phyloP scores from a whole-genome alignment of 2,329 filamentous ascomycete genomes.

The Paecilomyces formosus region DNA sequence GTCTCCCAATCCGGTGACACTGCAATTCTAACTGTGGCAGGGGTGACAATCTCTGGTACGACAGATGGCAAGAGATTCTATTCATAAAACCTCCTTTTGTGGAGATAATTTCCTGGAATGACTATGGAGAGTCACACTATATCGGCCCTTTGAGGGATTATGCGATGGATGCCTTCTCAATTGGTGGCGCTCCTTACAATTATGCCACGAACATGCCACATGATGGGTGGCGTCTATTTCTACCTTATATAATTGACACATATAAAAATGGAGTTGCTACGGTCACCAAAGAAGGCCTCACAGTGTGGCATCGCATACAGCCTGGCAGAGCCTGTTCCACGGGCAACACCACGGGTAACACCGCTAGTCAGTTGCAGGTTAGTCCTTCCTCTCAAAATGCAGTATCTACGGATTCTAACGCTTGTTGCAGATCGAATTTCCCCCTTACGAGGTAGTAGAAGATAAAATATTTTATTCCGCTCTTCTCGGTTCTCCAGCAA shows the following conservation, averaged over 20 bases:
- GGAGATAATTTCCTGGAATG: slow-evolving; percentile 53
- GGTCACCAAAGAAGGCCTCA: not conserved
- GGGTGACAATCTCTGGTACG: not conserved
- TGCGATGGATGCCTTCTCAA: not conserved
- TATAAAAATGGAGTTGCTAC: not conserved
- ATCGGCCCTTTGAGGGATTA: slow-evolving; percentile 34
- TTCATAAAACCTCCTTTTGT: not conserved
- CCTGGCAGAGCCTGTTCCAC: not conserved
- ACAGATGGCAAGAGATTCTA: not conserved
- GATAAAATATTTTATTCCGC: not conserved
- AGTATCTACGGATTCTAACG: not conserved
- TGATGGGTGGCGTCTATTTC: not conserved
- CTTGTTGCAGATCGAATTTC: not conserved
- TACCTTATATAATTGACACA: not conserved
- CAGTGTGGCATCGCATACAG: not conserved
- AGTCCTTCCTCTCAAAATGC: not conserved
- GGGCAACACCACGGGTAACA: not conserved
- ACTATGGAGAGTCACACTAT: slow-evolving; percentile 55
- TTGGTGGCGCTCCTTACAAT: not conserved
- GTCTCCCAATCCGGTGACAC: not conserved
- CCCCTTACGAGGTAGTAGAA: not conserved
- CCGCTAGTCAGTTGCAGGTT: not conserved
- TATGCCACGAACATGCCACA: not conserved
- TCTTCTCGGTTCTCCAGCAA: not conserved
- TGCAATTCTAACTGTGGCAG: not conserved